Percentiles rank a stretch among this genome's conserved stretches.
Evolutionary conservation across 2,329 filamentous ascomycete genomes (phyloP).

Genomic region (Colletotrichum eleusines): DNA sequence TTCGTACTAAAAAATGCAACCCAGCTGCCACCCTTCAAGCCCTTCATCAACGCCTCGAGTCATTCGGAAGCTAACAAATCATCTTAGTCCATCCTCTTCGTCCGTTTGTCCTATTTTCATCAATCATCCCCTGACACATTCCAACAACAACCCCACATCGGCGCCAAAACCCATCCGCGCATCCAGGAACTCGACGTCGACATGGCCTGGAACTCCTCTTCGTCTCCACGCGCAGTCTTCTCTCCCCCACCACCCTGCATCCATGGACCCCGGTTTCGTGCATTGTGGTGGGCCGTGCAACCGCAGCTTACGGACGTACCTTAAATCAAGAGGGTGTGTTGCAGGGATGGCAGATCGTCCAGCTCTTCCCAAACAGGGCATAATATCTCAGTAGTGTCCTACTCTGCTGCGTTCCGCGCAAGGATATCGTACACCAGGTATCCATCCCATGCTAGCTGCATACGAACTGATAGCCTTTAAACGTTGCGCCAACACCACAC

Average conservation of each 20-base stretch:
- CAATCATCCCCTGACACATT: not conserved
- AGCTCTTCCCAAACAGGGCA: not conserved
- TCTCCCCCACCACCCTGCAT: constrained; percentile 11
- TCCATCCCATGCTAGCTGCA: not conserved
- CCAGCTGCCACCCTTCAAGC: not conserved
- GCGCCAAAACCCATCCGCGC: not conserved
- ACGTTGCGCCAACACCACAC: not conserved
- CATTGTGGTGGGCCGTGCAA: constrained; percentile 4
- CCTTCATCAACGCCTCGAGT: constrained; percentile 8
- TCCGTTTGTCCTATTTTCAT: not conserved
- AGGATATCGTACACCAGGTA: too few relatives aligned
- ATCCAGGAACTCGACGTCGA: not conserved
- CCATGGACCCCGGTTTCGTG: constrained; percentile 9
- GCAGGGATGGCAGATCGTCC: constrained; percentile 15
- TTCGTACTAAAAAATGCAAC: not conserved
- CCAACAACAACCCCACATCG: not conserved
- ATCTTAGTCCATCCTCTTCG: not conserved
- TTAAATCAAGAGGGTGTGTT: constrained; percentile 10
- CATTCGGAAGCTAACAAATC: not conserved
- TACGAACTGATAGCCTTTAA: not conserved
- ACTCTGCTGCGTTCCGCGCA: not conserved
- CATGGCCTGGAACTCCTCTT: not conserved
- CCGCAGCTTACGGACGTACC: constrained; percentile 30
- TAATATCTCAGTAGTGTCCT: not conserved
- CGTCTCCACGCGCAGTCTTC: not conserved